Evolutionary conservation across 148 eudicot genomes (phyloP), one percentile per base, ranked within the genome.

Genomic region (Pharnaceum exiguum): DNA sequence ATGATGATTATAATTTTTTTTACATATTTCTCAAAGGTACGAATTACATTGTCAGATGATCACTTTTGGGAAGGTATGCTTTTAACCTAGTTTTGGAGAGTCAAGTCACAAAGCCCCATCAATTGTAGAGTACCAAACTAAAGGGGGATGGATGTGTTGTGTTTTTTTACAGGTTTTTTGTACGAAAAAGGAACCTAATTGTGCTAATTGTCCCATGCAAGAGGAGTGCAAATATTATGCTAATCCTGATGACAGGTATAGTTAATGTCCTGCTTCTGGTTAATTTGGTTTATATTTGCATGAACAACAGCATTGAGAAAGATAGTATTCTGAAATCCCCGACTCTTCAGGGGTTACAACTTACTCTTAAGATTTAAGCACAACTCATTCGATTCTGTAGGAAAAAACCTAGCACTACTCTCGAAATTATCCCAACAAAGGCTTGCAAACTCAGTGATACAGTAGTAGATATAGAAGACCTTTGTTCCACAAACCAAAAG

Each of bases 21-120:
- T 13, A 23, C 43, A 18, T 54, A 35, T 37, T 31, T 54, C 26
- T 43, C 31, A 8, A 53, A 71, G 80, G 73, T 76, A 76, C 27
- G 70, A 71, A 51, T 60, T 76, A 13, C 80, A 76, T 48, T 76
- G 65, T 62, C 76, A 67, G 8, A 71, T 76, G 73, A 76, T 76
- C 31, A 76, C 80, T 13, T 67, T 76, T 49, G 80, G 80, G 30
- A 76, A 76, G 80, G 80, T 76, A 63, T 35, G 26, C 26, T 16
- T 47, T n/a, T 27, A 58, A 27, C 36, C 19, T 10, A 28, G 1
- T 19, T 10, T 30, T n/a, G n/a, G 7, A 29, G n/a, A 18, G 19
- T 27, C 18, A 10, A 15, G 2, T 17, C n/a, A n/a, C 38, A 22
- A 13, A 35, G 9, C 40, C 19, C 10, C 15, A 32, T 30, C 19